These are phyloP conservation scores for Mucor racemosus DNA, from an alignment of 371 early-diverging fungal genomes.

Conservation along the genomic window DNA sequence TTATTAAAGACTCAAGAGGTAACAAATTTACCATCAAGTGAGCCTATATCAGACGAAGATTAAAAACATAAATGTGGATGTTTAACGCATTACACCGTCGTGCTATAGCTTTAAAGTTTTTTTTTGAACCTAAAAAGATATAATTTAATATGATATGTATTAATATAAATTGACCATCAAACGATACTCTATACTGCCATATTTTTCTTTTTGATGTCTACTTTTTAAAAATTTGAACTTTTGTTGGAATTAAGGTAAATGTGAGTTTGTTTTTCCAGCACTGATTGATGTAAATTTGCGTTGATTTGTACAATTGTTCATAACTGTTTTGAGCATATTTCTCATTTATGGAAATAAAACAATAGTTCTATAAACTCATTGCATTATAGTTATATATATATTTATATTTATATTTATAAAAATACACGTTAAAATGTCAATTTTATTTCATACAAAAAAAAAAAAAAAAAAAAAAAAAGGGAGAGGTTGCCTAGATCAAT, in stretches of 20 bases:
- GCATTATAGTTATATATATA: too few species aligned
- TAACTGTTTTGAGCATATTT: too few species aligned
- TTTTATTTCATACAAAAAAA: slow-evolving; percentile 13
- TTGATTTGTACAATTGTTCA: too few species aligned
- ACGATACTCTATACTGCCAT: neutral
- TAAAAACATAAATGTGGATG: neutral
- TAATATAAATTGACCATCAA: neutral
- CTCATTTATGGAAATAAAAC: too few species aligned
- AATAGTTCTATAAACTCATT: too few species aligned
- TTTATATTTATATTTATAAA: too few species aligned
- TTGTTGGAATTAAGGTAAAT: too few species aligned
- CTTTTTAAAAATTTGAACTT: too few species aligned
- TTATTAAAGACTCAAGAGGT: slow-evolving; percentile 53
- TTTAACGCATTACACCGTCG: too few species aligned
- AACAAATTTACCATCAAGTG: slow-evolving; percentile 37
- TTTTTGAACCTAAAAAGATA: neutral
- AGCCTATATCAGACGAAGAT: slow-evolving; percentile 41
- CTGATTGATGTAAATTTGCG: too few species aligned
- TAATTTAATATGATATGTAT: neutral
- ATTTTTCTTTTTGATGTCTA: neutral
- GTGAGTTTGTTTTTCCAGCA: too few species aligned
- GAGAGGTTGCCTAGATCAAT: neutral
- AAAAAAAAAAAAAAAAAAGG: neutral
- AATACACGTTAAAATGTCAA: neutral
- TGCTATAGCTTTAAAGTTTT: too few species aligned